phyloP scores from a whole-genome alignment of 176 grass and related monocot genomes.

The Aegilops speltoides region DNA sequence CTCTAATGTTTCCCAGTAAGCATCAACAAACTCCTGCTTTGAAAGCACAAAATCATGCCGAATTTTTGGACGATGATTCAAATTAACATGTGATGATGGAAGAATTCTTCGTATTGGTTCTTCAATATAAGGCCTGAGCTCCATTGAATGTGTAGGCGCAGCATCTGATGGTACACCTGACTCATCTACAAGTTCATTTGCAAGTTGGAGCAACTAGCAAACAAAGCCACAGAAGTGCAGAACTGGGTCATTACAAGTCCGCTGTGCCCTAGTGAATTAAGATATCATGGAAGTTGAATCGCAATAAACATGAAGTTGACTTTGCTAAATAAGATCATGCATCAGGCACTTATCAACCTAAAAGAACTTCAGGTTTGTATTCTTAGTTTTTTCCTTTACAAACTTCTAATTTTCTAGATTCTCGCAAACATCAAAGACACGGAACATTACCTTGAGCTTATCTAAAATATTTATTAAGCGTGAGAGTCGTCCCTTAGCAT shows the following conservation, averaged over 20 bases:
- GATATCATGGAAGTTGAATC: constrained; percentile 13
- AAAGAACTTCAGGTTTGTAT: background rate
- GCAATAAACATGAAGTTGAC: background rate
- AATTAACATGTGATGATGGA: constrained; percentile 48
- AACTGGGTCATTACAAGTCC: background rate
- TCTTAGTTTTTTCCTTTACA: background rate
- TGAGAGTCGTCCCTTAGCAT: constrained; percentile 72
- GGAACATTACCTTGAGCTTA: constrained; percentile 72
- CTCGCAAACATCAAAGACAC: constrained; percentile 6
- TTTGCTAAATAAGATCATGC: background rate
- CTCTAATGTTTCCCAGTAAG: constrained; percentile 95
- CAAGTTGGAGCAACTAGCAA: constrained; percentile 73
- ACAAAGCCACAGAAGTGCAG: constrained; percentile 15
- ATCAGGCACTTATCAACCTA: constrained; percentile 7
- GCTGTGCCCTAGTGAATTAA: background rate
- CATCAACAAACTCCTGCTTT: constrained; percentile 70
- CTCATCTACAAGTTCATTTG: constrained; percentile 55
- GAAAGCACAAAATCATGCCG: constrained; percentile 92
- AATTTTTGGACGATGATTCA: constrained; percentile 44
- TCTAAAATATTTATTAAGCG: constrained; percentile 76
- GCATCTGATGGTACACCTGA: constrained; percentile 36
- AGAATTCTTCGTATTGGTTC: constrained; percentile 71
- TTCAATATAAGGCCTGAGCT: constrained; percentile 94
- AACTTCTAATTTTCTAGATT: background rate
- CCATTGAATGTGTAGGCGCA: constrained; percentile 67